Percentiles rank a stretch among this genome's conserved stretches.
Conservation (phyloP, 1,284 basidiomycete species). For the Grifola frondosa region DNA sequence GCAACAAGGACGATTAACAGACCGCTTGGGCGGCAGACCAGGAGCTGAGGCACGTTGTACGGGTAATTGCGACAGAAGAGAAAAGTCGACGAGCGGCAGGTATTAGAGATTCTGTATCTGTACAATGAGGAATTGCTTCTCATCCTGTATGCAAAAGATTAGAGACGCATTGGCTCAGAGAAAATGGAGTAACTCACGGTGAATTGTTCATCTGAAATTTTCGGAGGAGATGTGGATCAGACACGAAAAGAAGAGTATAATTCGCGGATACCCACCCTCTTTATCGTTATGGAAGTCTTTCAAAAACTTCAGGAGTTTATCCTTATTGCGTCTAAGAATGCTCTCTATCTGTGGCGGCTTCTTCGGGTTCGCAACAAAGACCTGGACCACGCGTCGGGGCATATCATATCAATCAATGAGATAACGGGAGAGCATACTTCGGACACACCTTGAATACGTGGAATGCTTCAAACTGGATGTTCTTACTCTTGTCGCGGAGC, state of each 20-base stretch:
- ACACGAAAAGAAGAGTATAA: neutral
- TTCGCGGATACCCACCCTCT: slow-evolving; percentile 61
- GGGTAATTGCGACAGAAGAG: too few species aligned
- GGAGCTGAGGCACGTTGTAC: too few species aligned
- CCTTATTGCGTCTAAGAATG: slow-evolving; percentile 92
- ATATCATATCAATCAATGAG: slow-evolving; percentile 2
- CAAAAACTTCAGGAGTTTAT: slow-evolving; percentile 88
- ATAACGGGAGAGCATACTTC: slow-evolving; percentile 6
- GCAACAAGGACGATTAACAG: too few species aligned
- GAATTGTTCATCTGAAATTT: slow-evolving; percentile 83
- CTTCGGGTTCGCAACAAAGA: slow-evolving; percentile 99
- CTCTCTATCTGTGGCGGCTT: slow-evolving; percentile 94
- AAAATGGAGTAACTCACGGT: slow-evolving; percentile 48
- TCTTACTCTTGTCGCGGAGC: slow-evolving; percentile 94
- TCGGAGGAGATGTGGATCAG: slow-evolving; percentile 3
- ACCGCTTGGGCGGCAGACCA: too few species aligned
- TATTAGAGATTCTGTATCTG: slow-evolving; percentile 79
- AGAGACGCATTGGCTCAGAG: neutral
- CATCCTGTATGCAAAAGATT: slow-evolving; percentile 56
- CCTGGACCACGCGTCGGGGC: too few species aligned
- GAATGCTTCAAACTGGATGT: slow-evolving; percentile 99
- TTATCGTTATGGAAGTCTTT: slow-evolving; percentile 98
- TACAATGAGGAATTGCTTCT: slow-evolving; percentile 94
- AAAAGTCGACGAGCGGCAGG: too few species aligned
- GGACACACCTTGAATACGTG: slow-evolving; percentile 94